These are phyloP conservation scores for Mortierella sp. DNA, from an alignment of 371 early-diverging fungal species.

Conservation along the genomic window DNA sequence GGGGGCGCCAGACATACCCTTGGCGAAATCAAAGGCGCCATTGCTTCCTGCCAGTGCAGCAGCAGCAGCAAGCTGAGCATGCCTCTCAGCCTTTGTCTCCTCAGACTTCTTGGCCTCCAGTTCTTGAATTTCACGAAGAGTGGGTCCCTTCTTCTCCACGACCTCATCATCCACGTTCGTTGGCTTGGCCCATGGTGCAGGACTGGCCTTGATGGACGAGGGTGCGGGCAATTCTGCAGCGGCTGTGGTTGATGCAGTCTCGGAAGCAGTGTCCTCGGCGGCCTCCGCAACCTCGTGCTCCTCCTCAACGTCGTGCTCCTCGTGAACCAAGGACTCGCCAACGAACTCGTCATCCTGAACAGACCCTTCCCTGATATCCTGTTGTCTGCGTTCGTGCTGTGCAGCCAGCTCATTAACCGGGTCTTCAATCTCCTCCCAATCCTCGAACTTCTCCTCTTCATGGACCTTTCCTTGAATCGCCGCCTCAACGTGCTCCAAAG, in stretches of 20 bases:
- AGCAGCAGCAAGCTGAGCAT: slow-evolving; percentile 54
- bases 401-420: background rate
- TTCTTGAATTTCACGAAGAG: slow-evolving; percentile 74
- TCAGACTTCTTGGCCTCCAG: slow-evolving; percentile 73
- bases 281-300: slow-evolving; percentile 13
- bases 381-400: background rate
- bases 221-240: slow-evolving; percentile 18
- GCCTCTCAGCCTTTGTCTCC: slow-evolving; percentile 59
- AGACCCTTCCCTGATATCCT: background rate
- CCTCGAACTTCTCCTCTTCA: slow-evolving; percentile 14
- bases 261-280: slow-evolving; percentile 21
- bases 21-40: slow-evolving; percentile 40
- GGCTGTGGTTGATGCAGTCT: slow-evolving; percentile 10
- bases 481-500: background rate
- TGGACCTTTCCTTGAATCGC: background rate
- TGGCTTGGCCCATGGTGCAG: slow-evolving; percentile 57
- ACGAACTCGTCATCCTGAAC: slow-evolving; percentile 1
- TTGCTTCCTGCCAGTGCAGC: slow-evolving; percentile 34
- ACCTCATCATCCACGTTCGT: slow-evolving; percentile 30
- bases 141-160: slow-evolving; percentile 27
- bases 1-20: slow-evolving; percentile 58
- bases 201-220: slow-evolving; percentile 32
- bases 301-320: background rate
- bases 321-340: slow-evolving; percentile 17
- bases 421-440: slow-evolving; percentile 24